Evolutionary conservation across 2,329 filamentous ascomycete species (phyloP).

Genomic region (Pseudopithomyces maydicus): DNA sequence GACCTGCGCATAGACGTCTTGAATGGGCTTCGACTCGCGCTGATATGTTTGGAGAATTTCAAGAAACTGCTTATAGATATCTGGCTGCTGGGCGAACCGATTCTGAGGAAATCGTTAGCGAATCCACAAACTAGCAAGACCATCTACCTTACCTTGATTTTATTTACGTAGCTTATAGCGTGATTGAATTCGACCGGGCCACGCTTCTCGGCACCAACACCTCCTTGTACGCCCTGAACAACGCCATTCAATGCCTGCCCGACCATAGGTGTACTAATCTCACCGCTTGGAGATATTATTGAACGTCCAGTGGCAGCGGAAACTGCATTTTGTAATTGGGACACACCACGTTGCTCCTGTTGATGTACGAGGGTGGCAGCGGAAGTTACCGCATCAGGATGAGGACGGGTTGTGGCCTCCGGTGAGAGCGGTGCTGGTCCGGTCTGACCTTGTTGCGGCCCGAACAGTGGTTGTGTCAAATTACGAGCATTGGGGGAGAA

Average conservation of each 20-base stretch:
- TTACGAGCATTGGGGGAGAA: slow-evolving; percentile 53
- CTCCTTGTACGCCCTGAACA: slow-evolving; percentile 61
- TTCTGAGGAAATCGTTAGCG: slow-evolving; percentile 63
- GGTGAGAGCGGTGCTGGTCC: slow-evolving; percentile 44
- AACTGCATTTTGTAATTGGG: slow-evolving; percentile 68
- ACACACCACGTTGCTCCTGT: slow-evolving; percentile 69
- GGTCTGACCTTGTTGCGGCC: slow-evolving; percentile 39
- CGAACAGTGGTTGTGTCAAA: slow-evolving; percentile 46
- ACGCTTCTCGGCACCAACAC: slow-evolving; percentile 71
- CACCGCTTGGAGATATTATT: slow-evolving; percentile 56
- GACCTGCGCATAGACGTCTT: slow-evolving; percentile 97
- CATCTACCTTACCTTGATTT: slow-evolving; percentile 82
- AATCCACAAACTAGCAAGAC: background rate
- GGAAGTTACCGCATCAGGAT: slow-evolving; percentile 44
- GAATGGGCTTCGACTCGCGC: slow-evolving; percentile 95
- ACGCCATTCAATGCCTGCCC: slow-evolving; percentile 67
- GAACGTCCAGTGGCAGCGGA: slow-evolving; percentile 61
- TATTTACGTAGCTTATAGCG: slow-evolving; percentile 98
- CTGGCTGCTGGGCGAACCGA: slow-evolving; percentile 92
- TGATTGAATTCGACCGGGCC: slow-evolving; percentile 99
- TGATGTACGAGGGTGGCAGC: slow-evolving; percentile 59
- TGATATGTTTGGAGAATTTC: slow-evolving; percentile 99
- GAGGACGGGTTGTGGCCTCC: slow-evolving; percentile 39
- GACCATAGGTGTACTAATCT: slow-evolving; percentile 54
- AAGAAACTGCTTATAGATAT: slow-evolving; percentile 99